Evolutionary conservation across 1,284 basidiomycete genomes (phyloP), one percentile per base, ranked within the genome.

Genomic region (Austroboletus niveus): DNA sequence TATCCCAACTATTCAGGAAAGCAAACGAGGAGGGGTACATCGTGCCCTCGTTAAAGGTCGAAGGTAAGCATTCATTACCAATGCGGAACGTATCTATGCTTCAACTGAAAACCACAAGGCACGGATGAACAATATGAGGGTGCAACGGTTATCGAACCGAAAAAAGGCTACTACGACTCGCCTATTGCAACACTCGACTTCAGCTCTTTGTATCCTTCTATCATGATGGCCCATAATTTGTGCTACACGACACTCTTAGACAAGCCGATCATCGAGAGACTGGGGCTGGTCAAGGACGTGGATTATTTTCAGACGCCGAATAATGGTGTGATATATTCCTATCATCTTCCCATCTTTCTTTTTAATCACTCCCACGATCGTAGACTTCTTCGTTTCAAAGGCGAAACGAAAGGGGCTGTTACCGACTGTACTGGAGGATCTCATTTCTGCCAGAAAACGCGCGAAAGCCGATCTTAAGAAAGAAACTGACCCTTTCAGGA

Each of bases 141-240:
- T 60, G 95, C 95, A 2, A 98, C 93, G 11, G 94, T 98, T 64
- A 97, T 98, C 59, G 95, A 98, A 62, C 94, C 94, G 1, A 86
- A 81, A 66, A 92, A 88, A 64, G 94, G 95, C 0, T 98, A 90
- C 69, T 98, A 97, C 66, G 92, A 96, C 64, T 82, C 86, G 0
- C 94, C 94, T 1, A 97, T 98, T 61, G 93, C 95, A 6, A 98
- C 94, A 0, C 81, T 98, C 40, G 94, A 98, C 80, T 98, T 98
- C 73, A 94, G 92, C 52, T 97, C 94, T 1, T 78, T 98, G 58
- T 98, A 98, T 69, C 94, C 94, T 1, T 98, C 95, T 0, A 98
- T 98, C 72, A 98, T 98, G 94, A 97, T 97, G 94, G 95, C 94
- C 1, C 95, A 98, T 68, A 98, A 98, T 65, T 74, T 98, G 2